Evolutionary conservation across 2,329 filamentous ascomycete genomes (phyloP).

Genomic region (Ophiosphaerella herpotricha): DNA sequence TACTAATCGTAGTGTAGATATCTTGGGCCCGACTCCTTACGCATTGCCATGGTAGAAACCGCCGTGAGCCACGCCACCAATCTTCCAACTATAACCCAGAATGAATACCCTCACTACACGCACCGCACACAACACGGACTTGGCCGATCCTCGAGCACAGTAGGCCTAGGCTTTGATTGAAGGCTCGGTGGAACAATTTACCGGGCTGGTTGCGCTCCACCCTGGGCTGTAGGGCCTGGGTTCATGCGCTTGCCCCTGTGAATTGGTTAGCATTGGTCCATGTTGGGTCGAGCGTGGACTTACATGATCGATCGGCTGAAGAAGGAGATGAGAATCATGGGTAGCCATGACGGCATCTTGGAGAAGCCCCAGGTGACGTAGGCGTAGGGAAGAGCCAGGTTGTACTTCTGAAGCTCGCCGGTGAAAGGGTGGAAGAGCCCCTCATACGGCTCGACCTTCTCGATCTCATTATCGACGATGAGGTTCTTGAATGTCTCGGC

Average conservation of each 20-base stretch:
- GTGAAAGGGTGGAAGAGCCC: slow-evolving; percentile 79
- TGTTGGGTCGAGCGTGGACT: slow-evolving; percentile 38
- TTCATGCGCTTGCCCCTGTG: slow-evolving; percentile 33
- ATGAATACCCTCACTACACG: slow-evolving; percentile 5
- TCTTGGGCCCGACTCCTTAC: neutral
- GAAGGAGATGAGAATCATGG: slow-evolving; percentile 78
- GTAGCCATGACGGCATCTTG: slow-evolving; percentile 69
- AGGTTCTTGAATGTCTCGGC: slow-evolving; percentile 66
- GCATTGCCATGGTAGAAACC: neutral
- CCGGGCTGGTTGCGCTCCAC: neutral
- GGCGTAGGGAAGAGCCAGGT: slow-evolving; percentile 66
- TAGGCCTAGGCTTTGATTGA: neutral
- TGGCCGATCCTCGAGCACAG: neutral
- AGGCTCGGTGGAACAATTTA: neutral
- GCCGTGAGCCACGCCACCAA: slow-evolving; percentile 1
- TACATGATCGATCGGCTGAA: slow-evolving; percentile 77
- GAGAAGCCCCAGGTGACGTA: slow-evolving; percentile 69
- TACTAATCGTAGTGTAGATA: neutral
- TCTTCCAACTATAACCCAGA: slow-evolving; percentile 16
- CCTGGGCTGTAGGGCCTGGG: slow-evolving; percentile 9
- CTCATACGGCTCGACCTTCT: slow-evolving; percentile 59
- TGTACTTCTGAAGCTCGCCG: slow-evolving; percentile 66
- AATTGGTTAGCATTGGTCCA: slow-evolving; percentile 10
- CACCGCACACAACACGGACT: neutral
- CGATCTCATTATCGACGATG: slow-evolving; percentile 62